Percentiles rank a stretch among this genome's conserved stretches.
phyloP scores from a whole-genome alignment of 2,329 filamentous ascomycete species.

The Colletotrichum lindemuthianum region DNA sequence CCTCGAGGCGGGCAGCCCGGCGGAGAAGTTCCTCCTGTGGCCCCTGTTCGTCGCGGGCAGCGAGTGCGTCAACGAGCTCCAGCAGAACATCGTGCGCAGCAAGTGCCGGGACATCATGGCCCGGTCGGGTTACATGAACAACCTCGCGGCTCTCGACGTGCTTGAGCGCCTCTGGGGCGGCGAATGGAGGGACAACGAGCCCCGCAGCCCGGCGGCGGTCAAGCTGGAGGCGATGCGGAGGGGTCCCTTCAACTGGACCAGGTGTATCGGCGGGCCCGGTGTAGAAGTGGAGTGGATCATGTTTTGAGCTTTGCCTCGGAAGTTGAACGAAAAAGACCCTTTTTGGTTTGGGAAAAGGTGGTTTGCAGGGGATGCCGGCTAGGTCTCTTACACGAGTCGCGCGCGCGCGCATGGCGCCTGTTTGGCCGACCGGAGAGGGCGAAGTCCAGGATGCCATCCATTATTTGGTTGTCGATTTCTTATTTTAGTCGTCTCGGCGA shows the following conservation, averaged over 20 bases:
- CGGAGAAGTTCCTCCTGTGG: slow-evolving; percentile 93
- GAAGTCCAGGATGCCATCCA: background rate
- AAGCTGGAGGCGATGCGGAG: slow-evolving; percentile 51
- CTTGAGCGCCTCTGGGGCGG: slow-evolving; percentile 85
- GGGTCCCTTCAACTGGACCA: slow-evolving; percentile 68
- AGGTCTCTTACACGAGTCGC: slow-evolving; percentile 27
- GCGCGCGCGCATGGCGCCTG: slow-evolving; percentile 12
- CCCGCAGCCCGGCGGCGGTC: slow-evolving; percentile 43
- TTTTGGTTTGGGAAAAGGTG: background rate
- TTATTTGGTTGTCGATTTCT: background rate
- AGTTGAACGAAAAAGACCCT: background rate
- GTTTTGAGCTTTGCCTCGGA: slow-evolving; percentile 56
- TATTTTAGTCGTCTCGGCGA: slow-evolving; percentile 16
- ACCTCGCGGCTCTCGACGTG: slow-evolving; percentile 84
- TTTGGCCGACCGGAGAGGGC: slow-evolving; percentile 14
- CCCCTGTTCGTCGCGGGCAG: slow-evolving; percentile 90
- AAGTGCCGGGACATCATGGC: slow-evolving; percentile 88
- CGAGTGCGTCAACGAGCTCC: slow-evolving; percentile 84
- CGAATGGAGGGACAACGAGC: slow-evolving; percentile 54
- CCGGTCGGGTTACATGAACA: slow-evolving; percentile 93
- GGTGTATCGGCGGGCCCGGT: slow-evolving; percentile 65
- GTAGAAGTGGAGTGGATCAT: slow-evolving; percentile 74
- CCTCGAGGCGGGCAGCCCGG: slow-evolving; percentile 75
- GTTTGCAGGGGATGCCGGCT: background rate
- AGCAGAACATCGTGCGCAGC: slow-evolving; percentile 81